phyloP scores from a whole-genome alignment of 805 yeast species.

The Komagataella phaffii region DNA sequence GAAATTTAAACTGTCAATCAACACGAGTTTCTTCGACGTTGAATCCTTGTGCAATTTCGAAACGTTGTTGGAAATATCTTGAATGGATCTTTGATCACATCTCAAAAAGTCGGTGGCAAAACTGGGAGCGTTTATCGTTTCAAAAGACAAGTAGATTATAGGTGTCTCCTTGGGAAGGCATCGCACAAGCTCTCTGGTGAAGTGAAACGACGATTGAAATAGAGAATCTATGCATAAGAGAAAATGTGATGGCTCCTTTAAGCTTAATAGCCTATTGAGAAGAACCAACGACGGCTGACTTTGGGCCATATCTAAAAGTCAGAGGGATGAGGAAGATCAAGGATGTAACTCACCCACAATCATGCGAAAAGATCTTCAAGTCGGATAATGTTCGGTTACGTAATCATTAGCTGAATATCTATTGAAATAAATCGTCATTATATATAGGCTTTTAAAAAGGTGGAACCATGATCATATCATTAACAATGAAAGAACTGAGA shows the following conservation, averaged over 20 bases:
- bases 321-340: no score
- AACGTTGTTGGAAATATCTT: conserved; percentile 5
- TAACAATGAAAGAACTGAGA: background rate
- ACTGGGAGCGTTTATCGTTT: conserved; percentile 40
- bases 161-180: conserved; percentile 18
- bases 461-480: background rate
- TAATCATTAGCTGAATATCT: background rate
- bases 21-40: conserved; percentile 24
- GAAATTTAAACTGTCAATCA: conserved; percentile 61
- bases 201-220: conserved; percentile 45
- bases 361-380: no score
- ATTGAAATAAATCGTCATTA: background rate
- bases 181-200: conserved; percentile 47
- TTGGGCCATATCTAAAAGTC: background rate
- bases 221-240: conserved; percentile 57
- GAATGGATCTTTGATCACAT: conserved; percentile 16
- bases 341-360: no score
- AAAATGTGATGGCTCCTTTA: conserved; percentile 68
- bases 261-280: conserved; percentile 48
- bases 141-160: conserved; percentile 52
- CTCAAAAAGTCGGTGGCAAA: conserved; percentile 36
- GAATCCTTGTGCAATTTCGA: background rate
- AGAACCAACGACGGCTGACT: conserved; percentile 29
- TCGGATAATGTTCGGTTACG: background rate
- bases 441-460: background rate